Percentiles rank a stretch among this genome's conserved stretches.
These are phyloP conservation scores for Powellomyces hirtus DNA, from an alignment of 192 early-diverging fungal genomes.

Conservation along the genomic window DNA sequence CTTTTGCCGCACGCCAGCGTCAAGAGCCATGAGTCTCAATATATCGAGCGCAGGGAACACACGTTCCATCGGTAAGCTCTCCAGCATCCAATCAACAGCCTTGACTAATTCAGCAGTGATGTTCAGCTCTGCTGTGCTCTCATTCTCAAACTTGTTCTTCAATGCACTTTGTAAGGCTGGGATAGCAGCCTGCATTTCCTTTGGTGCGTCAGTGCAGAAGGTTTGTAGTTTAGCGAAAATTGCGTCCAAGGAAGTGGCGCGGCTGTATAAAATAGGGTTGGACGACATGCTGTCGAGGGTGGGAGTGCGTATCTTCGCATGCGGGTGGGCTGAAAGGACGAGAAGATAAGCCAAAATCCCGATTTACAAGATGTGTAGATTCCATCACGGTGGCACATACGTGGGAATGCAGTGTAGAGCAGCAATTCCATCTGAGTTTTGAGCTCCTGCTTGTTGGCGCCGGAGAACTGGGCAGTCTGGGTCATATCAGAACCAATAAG, in stretches of 20 bases:
- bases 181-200: neutral
- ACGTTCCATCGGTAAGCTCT: slow-evolving; percentile 42
- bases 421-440: slow-evolving; percentile 59
- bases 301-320: slow-evolving; percentile 39
- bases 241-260: slow-evolving; percentile 36
- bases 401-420: slow-evolving; percentile 63
- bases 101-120: slow-evolving; percentile 32
- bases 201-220: neutral
- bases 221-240: slow-evolving; percentile 44
- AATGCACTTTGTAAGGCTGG: slow-evolving; percentile 19
- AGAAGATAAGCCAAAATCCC: neutral
- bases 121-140: neutral
- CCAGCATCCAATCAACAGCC: slow-evolving; percentile 33
- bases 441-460: slow-evolving; percentile 62
- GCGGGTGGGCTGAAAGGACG: slow-evolving; percentile 66
- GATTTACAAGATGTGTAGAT: neutral
- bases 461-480: slow-evolving; percentile 52
- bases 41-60: slow-evolving; percentile 68
- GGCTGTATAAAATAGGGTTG: slow-evolving; percentile 33
- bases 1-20: slow-evolving; percentile 36
- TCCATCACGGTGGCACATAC: too few relatives aligned
- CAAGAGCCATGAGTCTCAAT: slow-evolving; percentile 53
- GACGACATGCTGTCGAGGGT: slow-evolving; percentile 40
- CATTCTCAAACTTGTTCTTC: slow-evolving; percentile 30
- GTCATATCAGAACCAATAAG: neutral